Percentiles rank a stretch among this genome's conserved stretches.
These are phyloP conservation scores for Royoungia palumana DNA, from an alignment of 768 basidiomycete genomes.

Conservation along the genomic window DNA sequence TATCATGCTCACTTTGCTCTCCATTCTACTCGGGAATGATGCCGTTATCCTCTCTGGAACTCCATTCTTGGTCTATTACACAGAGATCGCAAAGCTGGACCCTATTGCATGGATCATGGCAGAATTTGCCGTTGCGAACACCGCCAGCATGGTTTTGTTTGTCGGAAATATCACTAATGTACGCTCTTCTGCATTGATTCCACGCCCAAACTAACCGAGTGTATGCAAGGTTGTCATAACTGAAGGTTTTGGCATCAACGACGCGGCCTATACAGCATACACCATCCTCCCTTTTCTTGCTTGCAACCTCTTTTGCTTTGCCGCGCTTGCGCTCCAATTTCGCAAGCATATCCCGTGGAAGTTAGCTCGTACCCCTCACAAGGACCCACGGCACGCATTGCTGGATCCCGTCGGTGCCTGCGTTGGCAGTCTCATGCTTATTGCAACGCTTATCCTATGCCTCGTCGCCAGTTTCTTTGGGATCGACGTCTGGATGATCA, in stretches of 20 bases:
- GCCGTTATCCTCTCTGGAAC: slow-evolving; percentile 92
- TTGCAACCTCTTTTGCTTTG: slow-evolving; percentile 58
- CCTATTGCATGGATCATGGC: slow-evolving; percentile 68
- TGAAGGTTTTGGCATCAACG: slow-evolving; percentile 78
- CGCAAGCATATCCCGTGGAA: slow-evolving; percentile 49
- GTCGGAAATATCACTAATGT: slow-evolving; percentile 91
- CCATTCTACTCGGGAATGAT: slow-evolving; percentile 87
- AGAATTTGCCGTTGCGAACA: slow-evolving; percentile 78
- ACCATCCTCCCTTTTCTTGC: slow-evolving; percentile 78
- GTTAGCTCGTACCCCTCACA: slow-evolving; percentile 35
- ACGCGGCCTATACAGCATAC: slow-evolving; percentile 77
- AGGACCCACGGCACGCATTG: slow-evolving; percentile 59
- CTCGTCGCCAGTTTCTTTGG: slow-evolving; percentile 74
- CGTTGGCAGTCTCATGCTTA: slow-evolving; percentile 67
- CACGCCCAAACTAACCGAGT: not conserved
- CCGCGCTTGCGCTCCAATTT: slow-evolving; percentile 59
- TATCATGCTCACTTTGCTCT: slow-evolving; percentile 72
- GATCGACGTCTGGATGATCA: slow-evolving; percentile 82
- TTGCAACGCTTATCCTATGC: slow-evolving; percentile 64
- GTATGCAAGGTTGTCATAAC: slow-evolving; percentile 65
- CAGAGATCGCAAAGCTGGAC: slow-evolving; percentile 48
- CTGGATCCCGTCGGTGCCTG: slow-evolving; percentile 71
- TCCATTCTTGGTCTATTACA: slow-evolving; percentile 86
- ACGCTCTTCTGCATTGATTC: not conserved
- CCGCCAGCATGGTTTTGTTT: slow-evolving; percentile 70